A percentile compares a stretch with the other conserved stretches of the same genome.
Evolutionary conservation across 2,329 filamentous ascomycete genomes (phyloP).

Genomic region (Neonectria neomacrospora): DNA sequence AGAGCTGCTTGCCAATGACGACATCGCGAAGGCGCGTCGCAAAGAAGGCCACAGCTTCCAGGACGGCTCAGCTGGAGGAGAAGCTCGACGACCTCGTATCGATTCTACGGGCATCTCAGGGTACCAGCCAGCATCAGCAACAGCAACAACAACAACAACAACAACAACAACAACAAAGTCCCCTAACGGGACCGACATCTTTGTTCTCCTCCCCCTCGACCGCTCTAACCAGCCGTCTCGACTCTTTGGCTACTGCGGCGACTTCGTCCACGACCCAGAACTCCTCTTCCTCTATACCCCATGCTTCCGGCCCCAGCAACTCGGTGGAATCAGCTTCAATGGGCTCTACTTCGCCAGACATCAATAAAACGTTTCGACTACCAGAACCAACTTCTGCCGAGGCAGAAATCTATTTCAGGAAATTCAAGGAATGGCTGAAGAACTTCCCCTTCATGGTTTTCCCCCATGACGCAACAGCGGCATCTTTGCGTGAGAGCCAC

Average conservation of each 20-base stretch:
- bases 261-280: slow-evolving; percentile 45
- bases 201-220: slow-evolving; percentile 27
- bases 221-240: slow-evolving; percentile 47
- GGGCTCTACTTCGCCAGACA: slow-evolving; percentile 21
- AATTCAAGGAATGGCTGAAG: slow-evolving; percentile 55
- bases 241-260: slow-evolving; percentile 52
- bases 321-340: slow-evolving; percentile 16
- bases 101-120: slow-evolving; percentile 53
- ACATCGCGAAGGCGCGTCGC: slow-evolving; percentile 53
- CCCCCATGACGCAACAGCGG: slow-evolving; percentile 50
- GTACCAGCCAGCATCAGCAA: slow-evolving; percentile 23
- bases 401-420: slow-evolving; percentile 53
- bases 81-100: slow-evolving; percentile 61
- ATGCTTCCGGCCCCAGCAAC: slow-evolving; percentile 21
- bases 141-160: slow-evolving; percentile 18
- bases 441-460: slow-evolving; percentile 60
- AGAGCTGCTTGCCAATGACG: slow-evolving; percentile 58
- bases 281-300: slow-evolving; percentile 14
- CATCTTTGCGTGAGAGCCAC: slow-evolving; percentile 51
- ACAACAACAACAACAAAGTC: slow-evolving; percentile 20
- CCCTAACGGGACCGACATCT: slow-evolving; percentile 13
- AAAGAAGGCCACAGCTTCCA: slow-evolving; percentile 49
- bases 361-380: slow-evolving; percentile 35
- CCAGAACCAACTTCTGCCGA: slow-evolving; percentile 49
- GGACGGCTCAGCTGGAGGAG: slow-evolving; percentile 60